Evolutionary conservation across 345 rosid species (phyloP), one percentile per base, ranked within the genome.

Genomic region (Salix suchowensis): DNA sequence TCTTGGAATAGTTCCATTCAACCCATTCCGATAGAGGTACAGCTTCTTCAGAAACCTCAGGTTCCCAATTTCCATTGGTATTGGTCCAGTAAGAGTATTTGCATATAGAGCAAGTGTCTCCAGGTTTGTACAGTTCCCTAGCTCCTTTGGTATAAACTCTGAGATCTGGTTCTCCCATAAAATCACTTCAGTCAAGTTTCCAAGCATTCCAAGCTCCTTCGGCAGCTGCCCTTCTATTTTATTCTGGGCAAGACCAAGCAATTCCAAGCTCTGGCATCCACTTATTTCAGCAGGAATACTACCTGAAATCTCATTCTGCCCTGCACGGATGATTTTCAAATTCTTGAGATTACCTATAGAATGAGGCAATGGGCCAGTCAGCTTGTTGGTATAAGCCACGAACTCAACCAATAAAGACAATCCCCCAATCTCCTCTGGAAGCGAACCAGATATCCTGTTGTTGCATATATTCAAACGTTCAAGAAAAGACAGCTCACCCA

Each of bases 241-340:
- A 82, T 91, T 91, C 80, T 93, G 96, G 32, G 97, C 92, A 80
- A 91, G 83, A 66, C 97, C 97, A 76, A 93, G 85, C 77, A 91
- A 82, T 88, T 87, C 71, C 70, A 93, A 76, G 81, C 89, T 89
- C 78, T 77, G 85, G 70, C 97, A 93, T 55, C 90, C 86, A 76
- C 92, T 80, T 73, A 93, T 91, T 74, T 89, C 93, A 1, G 86
- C 71, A 2, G 96, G 97, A 73, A 93, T 89, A 71, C 86, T 78
- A 58, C 97, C 97, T 5, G 94, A 89, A 58, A 93, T 82, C 7
- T 66, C 75, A 52, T 93, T 93, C 74, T 84, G 82, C 28, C 94
- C 97, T 65, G 96, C 97, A 69, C 93, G 86, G 21, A 93, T 80
- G 6, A 88, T 84, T 77, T 78, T 72, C 65, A 91, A 87, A 77